Percentiles rank a stretch among this genome's conserved stretches.
Conservation (phyloP, 257 asterid genomes). For the Cynanchum wilfordii region DNA sequence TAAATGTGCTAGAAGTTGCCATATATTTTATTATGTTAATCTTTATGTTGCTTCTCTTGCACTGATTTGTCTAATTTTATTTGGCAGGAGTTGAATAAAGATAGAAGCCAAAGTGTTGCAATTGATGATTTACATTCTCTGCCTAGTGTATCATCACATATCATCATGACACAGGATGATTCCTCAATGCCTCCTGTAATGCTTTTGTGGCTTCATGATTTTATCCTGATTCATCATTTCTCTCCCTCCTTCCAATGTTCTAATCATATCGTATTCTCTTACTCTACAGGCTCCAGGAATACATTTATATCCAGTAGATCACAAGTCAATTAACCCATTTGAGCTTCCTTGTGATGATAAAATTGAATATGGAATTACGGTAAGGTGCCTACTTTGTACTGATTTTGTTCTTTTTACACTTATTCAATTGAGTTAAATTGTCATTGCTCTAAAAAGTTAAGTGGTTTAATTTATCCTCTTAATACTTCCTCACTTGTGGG, state of each 20-base stretch:
- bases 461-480: too few species aligned
- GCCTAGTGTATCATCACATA: slow-evolving; percentile 33
- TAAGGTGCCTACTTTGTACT: slow-evolving; percentile 23
- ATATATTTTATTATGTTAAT: slow-evolving; percentile 18
- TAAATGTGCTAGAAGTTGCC: slow-evolving; percentile 44
- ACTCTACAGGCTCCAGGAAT: slow-evolving; percentile 42
- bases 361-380: slow-evolving; percentile 48
- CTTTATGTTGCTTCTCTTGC: slow-evolving; percentile 19
- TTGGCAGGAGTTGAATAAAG: slow-evolving; percentile 36
- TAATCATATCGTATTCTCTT: slow-evolving; percentile 7
- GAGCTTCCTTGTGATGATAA: slow-evolving; percentile 64
- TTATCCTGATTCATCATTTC: slow-evolving; percentile 7
- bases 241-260: background rate
- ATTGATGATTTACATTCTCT: slow-evolving; percentile 30
- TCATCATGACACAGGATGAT: slow-evolving; percentile 29
- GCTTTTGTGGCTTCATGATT: slow-evolving; percentile 29
- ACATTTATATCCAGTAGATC: slow-evolving; percentile 35
- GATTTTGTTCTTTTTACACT: background rate
- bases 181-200: slow-evolving; percentile 29
- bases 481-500: too few species aligned
- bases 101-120: slow-evolving; percentile 26
- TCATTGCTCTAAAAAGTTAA: too few species aligned
- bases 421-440: too few species aligned
- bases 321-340: slow-evolving; percentile 66
- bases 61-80: slow-evolving; percentile 21